Percentiles rank a stretch among this genome's conserved stretches.
Evolutionary conservation across 2,329 filamentous ascomycete genomes (phyloP).

Genomic region (Pseudogymnoascus sp.): DNA sequence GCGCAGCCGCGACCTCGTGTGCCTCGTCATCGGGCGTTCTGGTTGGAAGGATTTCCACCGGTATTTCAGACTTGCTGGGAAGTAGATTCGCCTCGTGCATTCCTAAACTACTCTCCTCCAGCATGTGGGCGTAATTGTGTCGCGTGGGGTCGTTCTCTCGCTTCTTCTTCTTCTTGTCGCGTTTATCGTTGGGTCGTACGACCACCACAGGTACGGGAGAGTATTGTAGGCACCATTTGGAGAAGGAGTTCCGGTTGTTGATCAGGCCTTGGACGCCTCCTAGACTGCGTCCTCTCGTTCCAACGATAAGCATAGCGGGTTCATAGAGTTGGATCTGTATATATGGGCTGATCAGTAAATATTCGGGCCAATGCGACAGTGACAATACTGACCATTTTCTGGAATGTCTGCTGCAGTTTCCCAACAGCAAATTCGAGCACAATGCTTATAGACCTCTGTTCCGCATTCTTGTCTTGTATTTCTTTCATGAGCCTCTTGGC

Average conservation of each 20-base stretch:
- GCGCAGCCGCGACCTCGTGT: conserved; percentile 54
- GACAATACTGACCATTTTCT: conserved; percentile 54
- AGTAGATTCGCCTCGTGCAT: conserved; percentile 27
- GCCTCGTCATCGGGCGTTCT: conserved; percentile 51
- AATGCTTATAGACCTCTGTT: conserved; percentile 63
- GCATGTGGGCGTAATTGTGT: conserved; percentile 56
- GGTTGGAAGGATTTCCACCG: conserved; percentile 16
- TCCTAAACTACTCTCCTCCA: conserved; percentile 46
- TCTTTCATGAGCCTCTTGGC: conserved; percentile 56
- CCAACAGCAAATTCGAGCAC: conserved; percentile 66
- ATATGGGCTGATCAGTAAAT: conserved; percentile 12
- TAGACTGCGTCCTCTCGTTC: conserved; percentile 59
- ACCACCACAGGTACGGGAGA: conserved; percentile 69
- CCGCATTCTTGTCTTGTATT: conserved; percentile 61
- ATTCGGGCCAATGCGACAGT: not conserved
- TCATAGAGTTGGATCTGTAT: conserved; percentile 63
- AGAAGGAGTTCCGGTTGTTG: conserved; percentile 54
- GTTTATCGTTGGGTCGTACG: conserved; percentile 60
- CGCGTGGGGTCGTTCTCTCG: conserved; percentile 55
- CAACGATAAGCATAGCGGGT: conserved; percentile 64
- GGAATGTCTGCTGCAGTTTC: conserved; percentile 64
- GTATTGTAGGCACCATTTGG: conserved; percentile 68
- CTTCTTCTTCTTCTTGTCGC: conserved; percentile 65
- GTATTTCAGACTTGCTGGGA: conserved; percentile 17
- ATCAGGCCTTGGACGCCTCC: conserved; percentile 64